These are phyloP conservation scores for Talaromyces adpressus DNA, from an alignment of 495 filamentous ascomycete genomes.

Conservation along the genomic window DNA sequence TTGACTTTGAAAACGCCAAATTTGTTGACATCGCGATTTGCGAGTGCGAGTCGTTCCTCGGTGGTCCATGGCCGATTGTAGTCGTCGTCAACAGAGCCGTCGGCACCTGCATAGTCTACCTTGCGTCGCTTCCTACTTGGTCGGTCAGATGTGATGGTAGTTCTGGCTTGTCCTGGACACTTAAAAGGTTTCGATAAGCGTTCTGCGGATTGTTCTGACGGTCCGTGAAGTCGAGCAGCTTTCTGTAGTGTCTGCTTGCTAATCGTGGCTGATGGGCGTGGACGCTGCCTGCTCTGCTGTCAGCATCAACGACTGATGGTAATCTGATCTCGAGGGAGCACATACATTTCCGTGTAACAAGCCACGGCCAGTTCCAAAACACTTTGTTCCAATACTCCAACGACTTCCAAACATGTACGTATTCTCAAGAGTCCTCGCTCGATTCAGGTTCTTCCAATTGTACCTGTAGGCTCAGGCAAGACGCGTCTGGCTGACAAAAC, in stretches of 20 bases:
- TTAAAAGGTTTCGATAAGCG: constrained; percentile 82
- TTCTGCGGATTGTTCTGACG: constrained; percentile 51
- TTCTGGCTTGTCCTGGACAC: constrained; percentile 77
- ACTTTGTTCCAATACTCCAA: not conserved
- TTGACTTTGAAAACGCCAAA: constrained; percentile 88
- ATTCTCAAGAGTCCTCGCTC: not conserved
- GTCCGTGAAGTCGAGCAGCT: constrained; percentile 21
- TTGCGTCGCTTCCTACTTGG: constrained; percentile 82
- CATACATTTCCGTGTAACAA: not conserved
- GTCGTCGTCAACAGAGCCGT: constrained; percentile 56
- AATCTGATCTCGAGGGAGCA: not conserved
- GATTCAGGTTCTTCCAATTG: not conserved
- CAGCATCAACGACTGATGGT: not conserved
- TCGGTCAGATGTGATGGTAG: constrained; percentile 65
- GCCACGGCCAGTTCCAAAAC: not conserved
- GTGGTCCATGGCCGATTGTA: constrained; percentile 81
- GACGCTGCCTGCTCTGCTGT: constrained; percentile 34
- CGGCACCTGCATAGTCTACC: constrained; percentile 82
- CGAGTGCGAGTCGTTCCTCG: constrained; percentile 77
- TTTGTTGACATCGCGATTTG: constrained; percentile 79
- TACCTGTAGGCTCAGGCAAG: not conserved
- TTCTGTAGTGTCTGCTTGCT: constrained; percentile 20
- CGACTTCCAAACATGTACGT: not conserved
- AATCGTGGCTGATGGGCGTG: constrained; percentile 18
- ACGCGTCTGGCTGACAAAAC: not conserved